phyloP scores from a whole-genome alignment of 139 green algal genomes.

The Tetradesmus obliquus region DNA sequence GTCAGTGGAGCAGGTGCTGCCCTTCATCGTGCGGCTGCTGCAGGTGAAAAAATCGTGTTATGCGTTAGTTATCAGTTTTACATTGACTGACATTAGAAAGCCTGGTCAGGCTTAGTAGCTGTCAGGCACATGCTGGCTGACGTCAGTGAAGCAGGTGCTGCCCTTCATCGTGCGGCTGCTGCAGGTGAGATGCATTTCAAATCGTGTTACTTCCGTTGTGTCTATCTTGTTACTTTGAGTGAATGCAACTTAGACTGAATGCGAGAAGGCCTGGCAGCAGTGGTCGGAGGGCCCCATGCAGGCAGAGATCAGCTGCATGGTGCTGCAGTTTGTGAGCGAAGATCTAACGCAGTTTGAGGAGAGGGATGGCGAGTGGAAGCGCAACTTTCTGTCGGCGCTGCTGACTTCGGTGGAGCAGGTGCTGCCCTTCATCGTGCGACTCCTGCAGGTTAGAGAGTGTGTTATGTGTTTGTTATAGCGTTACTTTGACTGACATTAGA shows the following conservation, averaged over 20 bases:
- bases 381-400: constrained; percentile 71
- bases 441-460: constrained; percentile 37
- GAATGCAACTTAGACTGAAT: background rate
- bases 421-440: constrained; percentile 74
- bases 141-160: constrained; percentile 64
- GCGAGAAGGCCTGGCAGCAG: background rate
- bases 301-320: background rate
- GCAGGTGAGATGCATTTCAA: background rate
- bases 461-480: too few species aligned
- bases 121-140: constrained; percentile 3
- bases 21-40: constrained; percentile 72
- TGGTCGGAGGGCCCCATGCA: too few species aligned
- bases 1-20: constrained; percentile 67
- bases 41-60: background rate
- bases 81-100: background rate
- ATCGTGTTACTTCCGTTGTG: too few species aligned
- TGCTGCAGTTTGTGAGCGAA: constrained; percentile 71
- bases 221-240: background rate
- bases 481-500: background rate
- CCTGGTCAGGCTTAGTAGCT: background rate
- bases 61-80: too few species aligned
- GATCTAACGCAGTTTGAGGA: constrained; percentile 64
- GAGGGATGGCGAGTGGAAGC: constrained; percentile 61
- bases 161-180: constrained; percentile 72
- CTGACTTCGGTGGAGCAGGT: constrained; percentile 60